Evolutionary conservation across 2,329 filamentous ascomycete genomes (phyloP).

Genomic region (Triangularia setosa): DNA sequence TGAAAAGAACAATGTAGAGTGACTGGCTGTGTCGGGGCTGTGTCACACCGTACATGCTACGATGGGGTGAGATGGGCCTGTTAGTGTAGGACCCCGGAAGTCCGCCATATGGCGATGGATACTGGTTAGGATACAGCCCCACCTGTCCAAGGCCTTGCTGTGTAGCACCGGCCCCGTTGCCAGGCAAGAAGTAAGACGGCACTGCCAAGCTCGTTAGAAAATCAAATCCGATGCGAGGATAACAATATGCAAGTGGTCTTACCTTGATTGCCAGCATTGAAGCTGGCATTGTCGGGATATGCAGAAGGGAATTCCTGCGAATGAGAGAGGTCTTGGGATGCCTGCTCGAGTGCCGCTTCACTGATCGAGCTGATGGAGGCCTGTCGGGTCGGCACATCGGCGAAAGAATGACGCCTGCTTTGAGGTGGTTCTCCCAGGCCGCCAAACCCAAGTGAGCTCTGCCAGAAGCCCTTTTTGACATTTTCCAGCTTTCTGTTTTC

Average conservation of each 20-base stretch:
- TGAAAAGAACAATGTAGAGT: slow-evolving; percentile 91
- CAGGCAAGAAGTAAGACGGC: slow-evolving; percentile 37
- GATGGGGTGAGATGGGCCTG: slow-evolving; percentile 57
- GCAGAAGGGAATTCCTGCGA: slow-evolving; percentile 40
- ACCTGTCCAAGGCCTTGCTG: slow-evolving; percentile 38
- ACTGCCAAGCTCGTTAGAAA: slow-evolving; percentile 27
- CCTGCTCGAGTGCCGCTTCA: slow-evolving; percentile 48
- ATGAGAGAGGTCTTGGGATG: slow-evolving; percentile 41
- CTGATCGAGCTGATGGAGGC: slow-evolving; percentile 59
- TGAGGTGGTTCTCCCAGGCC: slow-evolving; percentile 61
- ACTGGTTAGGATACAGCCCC: slow-evolving; percentile 38
- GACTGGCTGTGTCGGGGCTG: slow-evolving; percentile 64
- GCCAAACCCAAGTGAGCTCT: slow-evolving; percentile 65
- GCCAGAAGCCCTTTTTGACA: slow-evolving; percentile 67
- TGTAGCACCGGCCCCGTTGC: slow-evolving; percentile 28
- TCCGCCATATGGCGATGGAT: slow-evolving; percentile 45
- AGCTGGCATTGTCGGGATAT: slow-evolving; percentile 36
- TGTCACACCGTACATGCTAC: slow-evolving; percentile 57
- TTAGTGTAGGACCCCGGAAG: slow-evolving; percentile 43
- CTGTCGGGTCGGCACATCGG: slow-evolving; percentile 62
- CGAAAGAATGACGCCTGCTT: slow-evolving; percentile 77
- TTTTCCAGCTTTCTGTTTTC: slow-evolving; percentile 62
- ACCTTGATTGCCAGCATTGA: slow-evolving; percentile 35
- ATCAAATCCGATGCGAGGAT: background rate
- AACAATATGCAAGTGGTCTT: slow-evolving; percentile 29